Conservation (phyloP, 2,329 filamentous ascomycete genomes). For the Calcarisporium arbuscula region DNA sequence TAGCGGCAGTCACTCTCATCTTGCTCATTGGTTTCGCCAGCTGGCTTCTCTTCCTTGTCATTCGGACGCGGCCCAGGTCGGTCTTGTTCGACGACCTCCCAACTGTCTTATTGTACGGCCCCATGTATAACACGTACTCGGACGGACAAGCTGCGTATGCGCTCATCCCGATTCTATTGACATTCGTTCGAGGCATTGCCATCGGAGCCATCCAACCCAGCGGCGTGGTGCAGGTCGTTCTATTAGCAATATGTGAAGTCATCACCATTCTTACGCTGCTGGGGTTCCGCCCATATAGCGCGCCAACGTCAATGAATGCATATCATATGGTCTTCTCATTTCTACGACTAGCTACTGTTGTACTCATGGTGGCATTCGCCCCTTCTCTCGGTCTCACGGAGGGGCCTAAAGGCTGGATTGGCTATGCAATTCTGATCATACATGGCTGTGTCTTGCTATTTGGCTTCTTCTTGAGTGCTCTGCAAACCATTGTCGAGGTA, state of each 20-base stretch:
- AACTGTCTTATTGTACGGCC: constrained; percentile 83
- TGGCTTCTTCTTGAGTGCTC: constrained; percentile 85
- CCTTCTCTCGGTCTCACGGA: constrained; percentile 75
- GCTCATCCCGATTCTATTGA: constrained; percentile 77
- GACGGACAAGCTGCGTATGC: constrained; percentile 90
- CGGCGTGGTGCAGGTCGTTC: constrained; percentile 85
- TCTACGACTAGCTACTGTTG: constrained; percentile 67
- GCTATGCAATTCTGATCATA: constrained; percentile 81
- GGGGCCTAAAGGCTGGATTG: constrained; percentile 85
- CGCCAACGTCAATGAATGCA: constrained; percentile 92
- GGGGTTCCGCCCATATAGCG: constrained; percentile 84
- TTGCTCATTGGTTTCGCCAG: constrained; percentile 65
- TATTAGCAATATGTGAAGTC: constrained; percentile 91
- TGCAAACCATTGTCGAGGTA: constrained; percentile 88
- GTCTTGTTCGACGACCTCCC: constrained; percentile 90
- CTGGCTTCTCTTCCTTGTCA: constrained; percentile 78
- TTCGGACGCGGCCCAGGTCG: constrained; percentile 72
- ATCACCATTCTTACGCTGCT: constrained; percentile 81
- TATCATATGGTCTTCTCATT: constrained; percentile 83
- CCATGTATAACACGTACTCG: constrained; percentile 95
- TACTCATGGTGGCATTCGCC: constrained; percentile 77
- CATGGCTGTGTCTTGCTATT: constrained; percentile 82
- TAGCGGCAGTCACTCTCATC: constrained; percentile 70
- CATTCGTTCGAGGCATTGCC: constrained; percentile 78
- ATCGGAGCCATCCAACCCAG: constrained; percentile 90